These are phyloP conservation scores for Apiotrichum siamense DNA, from an alignment of 1,284 basidiomycete genomes.

Conservation along the genomic window DNA sequence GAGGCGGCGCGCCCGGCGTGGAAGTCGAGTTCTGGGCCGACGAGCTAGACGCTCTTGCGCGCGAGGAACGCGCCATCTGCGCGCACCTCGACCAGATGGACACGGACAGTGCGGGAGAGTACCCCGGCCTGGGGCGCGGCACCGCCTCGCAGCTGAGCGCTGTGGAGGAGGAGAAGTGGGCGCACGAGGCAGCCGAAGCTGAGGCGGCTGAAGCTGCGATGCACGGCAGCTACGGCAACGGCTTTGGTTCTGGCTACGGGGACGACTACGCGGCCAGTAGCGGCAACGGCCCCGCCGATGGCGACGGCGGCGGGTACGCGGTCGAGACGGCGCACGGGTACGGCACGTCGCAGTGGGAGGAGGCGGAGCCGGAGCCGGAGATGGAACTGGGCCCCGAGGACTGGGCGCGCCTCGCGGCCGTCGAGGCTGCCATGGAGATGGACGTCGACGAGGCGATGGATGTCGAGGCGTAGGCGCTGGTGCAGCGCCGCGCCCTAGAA, in stretches of 20 bases:
- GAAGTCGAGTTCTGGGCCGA: slow-evolving; percentile 43
- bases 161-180: slow-evolving; percentile 21
- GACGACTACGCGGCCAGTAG: too few species aligned
- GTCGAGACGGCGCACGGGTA: slow-evolving; percentile 12
- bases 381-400: slow-evolving; percentile 3
- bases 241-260: too few species aligned
- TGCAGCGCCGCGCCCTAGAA: too few species aligned
- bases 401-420: slow-evolving; percentile 8
- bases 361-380: neutral
- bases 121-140: too few species aligned
- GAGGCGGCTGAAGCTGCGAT: slow-evolving; percentile 27
- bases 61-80: slow-evolving; percentile 16
- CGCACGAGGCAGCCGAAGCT: slow-evolving; percentile 27
- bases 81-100: slow-evolving; percentile 6
- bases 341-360: neutral
- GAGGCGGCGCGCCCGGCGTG: too few species aligned
- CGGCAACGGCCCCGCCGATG: too few species aligned
- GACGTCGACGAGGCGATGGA: slow-evolving; percentile 15
- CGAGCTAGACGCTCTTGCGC: slow-evolving; percentile 17
- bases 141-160: too few species aligned
- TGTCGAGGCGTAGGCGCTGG: neutral
- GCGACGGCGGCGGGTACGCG: too few species aligned
- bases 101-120: too few species aligned
- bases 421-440: slow-evolving; percentile 2
- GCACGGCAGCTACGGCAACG: slow-evolving; percentile 13